Percentiles rank a stretch among this genome's conserved stretches.
phyloP scores from a whole-genome alignment of 2,329 filamentous ascomycete genomes.

The Penicillium sp. region DNA sequence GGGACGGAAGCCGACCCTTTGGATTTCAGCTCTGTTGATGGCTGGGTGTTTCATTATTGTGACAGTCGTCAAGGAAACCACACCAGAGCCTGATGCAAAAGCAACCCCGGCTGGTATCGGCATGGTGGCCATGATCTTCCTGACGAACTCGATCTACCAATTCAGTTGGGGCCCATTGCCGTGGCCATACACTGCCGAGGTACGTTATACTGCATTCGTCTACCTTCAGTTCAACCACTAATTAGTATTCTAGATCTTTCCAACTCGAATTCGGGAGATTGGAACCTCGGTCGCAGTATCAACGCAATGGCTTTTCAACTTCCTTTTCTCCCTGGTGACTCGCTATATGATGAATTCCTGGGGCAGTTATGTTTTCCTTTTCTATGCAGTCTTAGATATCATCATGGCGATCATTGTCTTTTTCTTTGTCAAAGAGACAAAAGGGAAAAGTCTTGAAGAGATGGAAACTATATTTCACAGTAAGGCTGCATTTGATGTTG shows the following conservation, averaged over 20 bases:
- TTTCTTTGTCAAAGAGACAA: slow-evolving; percentile 44
- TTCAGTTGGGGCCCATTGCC: slow-evolving; percentile 40
- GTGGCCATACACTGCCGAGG: slow-evolving; percentile 38
- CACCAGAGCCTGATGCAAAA: slow-evolving; percentile 38
- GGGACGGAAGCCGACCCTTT: slow-evolving; percentile 51
- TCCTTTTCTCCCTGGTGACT: slow-evolving; percentile 45
- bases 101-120: slow-evolving; percentile 45
- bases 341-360: slow-evolving; percentile 44
- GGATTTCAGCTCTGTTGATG: slow-evolving; percentile 52
- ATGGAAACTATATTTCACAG: slow-evolving; percentile 36
- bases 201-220: slow-evolving; percentile 2
- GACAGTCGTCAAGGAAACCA: slow-evolving; percentile 46
- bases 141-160: slow-evolving; percentile 33
- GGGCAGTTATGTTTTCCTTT: slow-evolving; percentile 42
- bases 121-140: slow-evolving; percentile 51
- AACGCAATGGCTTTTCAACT: slow-evolving; percentile 44
- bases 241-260: slow-evolving; percentile 35
- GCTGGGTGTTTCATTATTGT: slow-evolving; percentile 54
- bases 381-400: slow-evolving; percentile 42
- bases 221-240: background rate
- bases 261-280: slow-evolving; percentile 40
- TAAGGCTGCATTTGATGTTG: slow-evolving; percentile 26
- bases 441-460: slow-evolving; percentile 42
- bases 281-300: slow-evolving; percentile 40
- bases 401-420: slow-evolving; percentile 36